Percentiles rank a stretch among this genome's conserved stretches.
Evolutionary conservation across 2,329 filamentous ascomycete species (phyloP).

Genomic region (Neofusicoccum parvum): DNA sequence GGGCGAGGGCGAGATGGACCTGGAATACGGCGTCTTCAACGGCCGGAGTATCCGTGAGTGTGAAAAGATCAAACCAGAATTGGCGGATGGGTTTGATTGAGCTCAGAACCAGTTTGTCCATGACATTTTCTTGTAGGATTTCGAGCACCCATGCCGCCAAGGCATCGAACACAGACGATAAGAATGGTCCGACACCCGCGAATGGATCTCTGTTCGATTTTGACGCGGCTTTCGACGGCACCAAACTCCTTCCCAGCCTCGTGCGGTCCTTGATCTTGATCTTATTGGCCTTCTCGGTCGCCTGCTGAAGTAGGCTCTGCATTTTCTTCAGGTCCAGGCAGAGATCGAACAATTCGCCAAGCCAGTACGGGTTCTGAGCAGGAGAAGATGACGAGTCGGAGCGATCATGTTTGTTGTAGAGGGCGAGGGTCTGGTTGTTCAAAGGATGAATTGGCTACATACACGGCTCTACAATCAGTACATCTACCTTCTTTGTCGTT

Average conservation of each 20-base stretch:
- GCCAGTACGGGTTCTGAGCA: slow-evolving; percentile 1
- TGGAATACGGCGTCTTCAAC: slow-evolving; percentile 59
- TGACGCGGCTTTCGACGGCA: slow-evolving; percentile 15
- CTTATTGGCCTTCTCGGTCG: not conserved
- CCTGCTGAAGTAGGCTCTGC: not conserved
- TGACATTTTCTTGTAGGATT: slow-evolving; percentile 7
- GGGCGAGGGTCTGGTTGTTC: slow-evolving; percentile 47
- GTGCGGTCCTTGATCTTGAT: slow-evolving; percentile 23
- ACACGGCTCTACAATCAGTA: slow-evolving; percentile 19
- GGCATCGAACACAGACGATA: slow-evolving; percentile 13
- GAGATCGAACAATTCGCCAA: slow-evolving; percentile 16
- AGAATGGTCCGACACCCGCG: slow-evolving; percentile 23
- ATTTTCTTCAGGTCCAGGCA: slow-evolving; percentile 14
- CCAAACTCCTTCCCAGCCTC: slow-evolving; percentile 26
- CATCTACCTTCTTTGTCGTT: slow-evolving; percentile 1
- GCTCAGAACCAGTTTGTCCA: slow-evolving; percentile 14
- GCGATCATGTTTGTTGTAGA: slow-evolving; percentile 24
- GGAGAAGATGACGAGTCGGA: not conserved
- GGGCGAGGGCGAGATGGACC: slow-evolving; percentile 50
- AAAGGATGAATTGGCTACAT: slow-evolving; percentile 48
- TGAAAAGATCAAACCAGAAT: slow-evolving; percentile 52
- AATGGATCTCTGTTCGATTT: slow-evolving; percentile 23
- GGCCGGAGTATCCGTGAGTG: slow-evolving; percentile 28
- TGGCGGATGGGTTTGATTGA: slow-evolving; percentile 33
- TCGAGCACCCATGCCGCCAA: slow-evolving; percentile 17